A percentile compares a stretch with the other conserved stretches of the same genome.
phyloP scores from a whole-genome alignment of 768 basidiomycete species.

The Tephrocybe sp. region DNA sequence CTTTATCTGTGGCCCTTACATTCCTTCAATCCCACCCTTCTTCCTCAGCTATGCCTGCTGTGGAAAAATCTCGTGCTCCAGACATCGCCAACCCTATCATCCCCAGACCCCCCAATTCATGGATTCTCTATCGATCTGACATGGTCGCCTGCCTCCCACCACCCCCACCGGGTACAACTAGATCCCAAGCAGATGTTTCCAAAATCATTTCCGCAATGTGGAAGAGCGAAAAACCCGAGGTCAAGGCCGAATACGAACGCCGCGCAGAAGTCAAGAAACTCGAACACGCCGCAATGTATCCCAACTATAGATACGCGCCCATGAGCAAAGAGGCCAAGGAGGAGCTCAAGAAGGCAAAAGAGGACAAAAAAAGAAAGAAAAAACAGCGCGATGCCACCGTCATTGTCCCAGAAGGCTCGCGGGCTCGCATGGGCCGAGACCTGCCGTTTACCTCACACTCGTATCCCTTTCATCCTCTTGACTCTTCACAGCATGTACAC shows the following conservation, averaged over 20 bases:
- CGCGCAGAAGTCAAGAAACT: constrained; percentile 53
- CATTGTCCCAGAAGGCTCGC: constrained; percentile 1
- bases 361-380: constrained; percentile 23
- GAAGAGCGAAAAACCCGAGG: constrained; percentile 50
- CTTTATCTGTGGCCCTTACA: not conserved
- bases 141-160: constrained; percentile 46
- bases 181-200: constrained; percentile 65
- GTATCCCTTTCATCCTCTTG: constrained; percentile 18
- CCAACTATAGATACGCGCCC: constrained; percentile 58
- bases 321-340: constrained; percentile 48
- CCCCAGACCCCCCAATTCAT: constrained; percentile 78
- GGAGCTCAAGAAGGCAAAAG: constrained; percentile 40
- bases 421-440: not conserved
- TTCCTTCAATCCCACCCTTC: not conserved
- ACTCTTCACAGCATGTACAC: constrained; percentile 31
- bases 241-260: constrained; percentile 52
- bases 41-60: constrained; percentile 11
- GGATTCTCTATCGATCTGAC: constrained; percentile 78
- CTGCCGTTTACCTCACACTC: constrained; percentile 17
- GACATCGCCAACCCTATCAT: constrained; percentile 29
- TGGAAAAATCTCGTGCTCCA: constrained; percentile 5
- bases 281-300: constrained; percentile 50
- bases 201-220: constrained; percentile 63
- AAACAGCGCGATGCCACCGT: not conserved
- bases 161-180: constrained; percentile 30